phyloP scores from a whole-genome alignment of 306 rosid genomes.

The Cicer arietinum region DNA sequence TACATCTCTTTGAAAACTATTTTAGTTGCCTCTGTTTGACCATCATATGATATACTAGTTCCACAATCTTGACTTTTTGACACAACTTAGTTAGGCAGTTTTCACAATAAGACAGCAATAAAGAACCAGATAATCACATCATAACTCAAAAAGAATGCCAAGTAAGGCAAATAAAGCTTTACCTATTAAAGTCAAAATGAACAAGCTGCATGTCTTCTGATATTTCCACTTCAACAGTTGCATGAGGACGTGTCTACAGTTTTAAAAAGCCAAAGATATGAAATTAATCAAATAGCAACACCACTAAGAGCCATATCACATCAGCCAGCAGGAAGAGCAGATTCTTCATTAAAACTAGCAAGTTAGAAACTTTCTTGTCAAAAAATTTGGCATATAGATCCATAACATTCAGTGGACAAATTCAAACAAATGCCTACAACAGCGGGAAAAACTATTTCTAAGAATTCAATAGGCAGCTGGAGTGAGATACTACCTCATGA shows the following conservation, averaged over 20 bases:
- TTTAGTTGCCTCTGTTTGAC: slow-evolving; percentile 11
- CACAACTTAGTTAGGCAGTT: slow-evolving; percentile 21
- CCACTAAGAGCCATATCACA: slow-evolving; percentile 13
- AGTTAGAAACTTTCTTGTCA: background rate
- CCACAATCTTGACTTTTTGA: background rate
- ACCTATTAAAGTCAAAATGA: slow-evolving; percentile 99
- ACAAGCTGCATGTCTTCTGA: slow-evolving; percentile 99
- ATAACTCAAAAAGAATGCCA: slow-evolving; percentile 2
- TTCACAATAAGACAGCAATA: slow-evolving; percentile 20
- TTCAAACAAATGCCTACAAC: slow-evolving; percentile 6
- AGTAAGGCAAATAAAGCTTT: slow-evolving; percentile 23
- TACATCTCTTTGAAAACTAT: background rate
- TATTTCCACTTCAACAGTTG: slow-evolving; percentile 98
- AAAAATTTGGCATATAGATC: slow-evolving; percentile 7
- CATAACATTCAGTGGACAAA: background rate
- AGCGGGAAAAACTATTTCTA: background rate
- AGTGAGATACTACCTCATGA: slow-evolving; percentile 3
- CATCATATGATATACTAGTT: slow-evolving; percentile 25
- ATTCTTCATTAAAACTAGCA: slow-evolving; percentile 21
- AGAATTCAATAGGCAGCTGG: background rate
- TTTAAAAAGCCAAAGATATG: slow-evolving; percentile 40
- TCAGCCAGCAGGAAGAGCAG: slow-evolving; percentile 3
- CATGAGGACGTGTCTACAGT: slow-evolving; percentile 94
- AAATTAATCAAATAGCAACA: slow-evolving; percentile 29
- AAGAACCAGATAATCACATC: slow-evolving; percentile 12